Conservation (phyloP, 2,329 filamentous ascomycete species). For the Clathrospora elynae region DNA sequence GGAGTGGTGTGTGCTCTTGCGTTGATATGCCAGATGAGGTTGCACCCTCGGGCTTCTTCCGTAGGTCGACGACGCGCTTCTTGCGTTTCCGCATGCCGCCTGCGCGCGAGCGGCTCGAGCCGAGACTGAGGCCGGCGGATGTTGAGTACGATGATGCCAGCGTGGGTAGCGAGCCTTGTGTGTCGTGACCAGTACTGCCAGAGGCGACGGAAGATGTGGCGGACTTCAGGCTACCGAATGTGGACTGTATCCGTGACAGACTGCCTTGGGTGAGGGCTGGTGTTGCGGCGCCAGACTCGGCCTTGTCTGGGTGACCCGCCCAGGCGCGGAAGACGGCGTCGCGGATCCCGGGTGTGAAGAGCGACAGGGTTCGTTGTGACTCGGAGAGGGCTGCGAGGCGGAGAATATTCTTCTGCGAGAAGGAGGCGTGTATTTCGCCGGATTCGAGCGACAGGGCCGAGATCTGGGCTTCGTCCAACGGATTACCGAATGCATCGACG, state of each 20-base stretch:
- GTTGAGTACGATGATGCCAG: conserved; percentile 64
- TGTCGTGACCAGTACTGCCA: conserved; percentile 55
- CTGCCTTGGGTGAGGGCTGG: conserved; percentile 52
- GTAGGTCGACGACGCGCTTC: conserved; percentile 79
- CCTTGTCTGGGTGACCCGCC: conserved; percentile 76
- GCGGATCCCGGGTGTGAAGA: conserved; percentile 88
- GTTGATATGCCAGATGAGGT: conserved; percentile 58
- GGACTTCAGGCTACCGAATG: conserved; percentile 55
- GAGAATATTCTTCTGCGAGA: conserved; percentile 92
- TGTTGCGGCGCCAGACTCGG: conserved; percentile 58
- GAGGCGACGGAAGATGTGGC: conserved; percentile 43
- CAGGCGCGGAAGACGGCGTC: conserved; percentile 93
- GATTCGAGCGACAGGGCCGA: conserved; percentile 79
- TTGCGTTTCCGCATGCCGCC: conserved; percentile 76
- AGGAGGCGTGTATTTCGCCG: conserved; percentile 82
- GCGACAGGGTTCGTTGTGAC: conserved; percentile 85
- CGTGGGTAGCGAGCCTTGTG: conserved; percentile 68
- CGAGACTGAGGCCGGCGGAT: conserved; percentile 65
- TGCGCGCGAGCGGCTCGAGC: conserved; percentile 64
- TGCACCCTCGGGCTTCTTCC: conserved; percentile 62
- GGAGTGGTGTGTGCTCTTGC: conserved; percentile 54
- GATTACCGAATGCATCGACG: conserved; percentile 78
- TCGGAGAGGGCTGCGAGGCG: conserved; percentile 81
- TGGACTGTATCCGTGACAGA: conserved; percentile 55
- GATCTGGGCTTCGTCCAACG: conserved; percentile 74